Base-by-base conservation (phyloP, 179 eudicot genomes). In the Patellifolia procumbens region DNA sequence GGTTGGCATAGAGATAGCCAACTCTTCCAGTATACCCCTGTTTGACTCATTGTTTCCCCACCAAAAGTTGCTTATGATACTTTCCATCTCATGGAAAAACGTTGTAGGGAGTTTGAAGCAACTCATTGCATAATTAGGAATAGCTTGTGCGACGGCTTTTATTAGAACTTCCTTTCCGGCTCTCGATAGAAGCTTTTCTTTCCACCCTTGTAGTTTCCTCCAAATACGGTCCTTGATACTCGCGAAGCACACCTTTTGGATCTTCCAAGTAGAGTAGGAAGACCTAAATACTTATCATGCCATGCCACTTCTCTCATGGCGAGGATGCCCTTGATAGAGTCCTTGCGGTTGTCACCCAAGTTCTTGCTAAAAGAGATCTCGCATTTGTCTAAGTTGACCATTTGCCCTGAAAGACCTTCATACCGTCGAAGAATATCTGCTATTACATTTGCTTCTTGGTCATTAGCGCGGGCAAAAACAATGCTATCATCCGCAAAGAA, bases 141-240 rank as follows among this genome's bases (percentile, higher is more conserved):
- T 70, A 0, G 74, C 17, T 29, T 70, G 37, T 2, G 60, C 32
- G 11, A 70, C 20, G 0, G 59, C n/a, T 16, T 70, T 70, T 12
- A 70, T 70, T 0, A 70, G 22, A 19, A 70, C 60, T 28, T 46
- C 60, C n/a, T 52, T 48, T 2, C 74, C 74, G 2, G 45, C 59
- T 28, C 11, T 29, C 0, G 45, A 52, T 2, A 52, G 48, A 5
- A 46, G 11, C 10, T 16, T 70, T 39, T 52, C 61, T n/a, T 48
- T 48, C 74, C 74, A 70, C 43, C 74, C 74, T 26, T 49, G 31
- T 1, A 70, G 31, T 31, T 17, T 26, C 35, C 46, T 51, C 42
- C 60, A 32, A 5, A 70, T 26, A 0, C 24, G 12, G 2, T 70
- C 56, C 15, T 31, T 49, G 13, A 70, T 19, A 4, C n/a, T 2